These are phyloP conservation scores for Pisolithus microcarpus DNA, from an alignment of 768 basidiomycete genomes.

Conservation along the genomic window DNA sequence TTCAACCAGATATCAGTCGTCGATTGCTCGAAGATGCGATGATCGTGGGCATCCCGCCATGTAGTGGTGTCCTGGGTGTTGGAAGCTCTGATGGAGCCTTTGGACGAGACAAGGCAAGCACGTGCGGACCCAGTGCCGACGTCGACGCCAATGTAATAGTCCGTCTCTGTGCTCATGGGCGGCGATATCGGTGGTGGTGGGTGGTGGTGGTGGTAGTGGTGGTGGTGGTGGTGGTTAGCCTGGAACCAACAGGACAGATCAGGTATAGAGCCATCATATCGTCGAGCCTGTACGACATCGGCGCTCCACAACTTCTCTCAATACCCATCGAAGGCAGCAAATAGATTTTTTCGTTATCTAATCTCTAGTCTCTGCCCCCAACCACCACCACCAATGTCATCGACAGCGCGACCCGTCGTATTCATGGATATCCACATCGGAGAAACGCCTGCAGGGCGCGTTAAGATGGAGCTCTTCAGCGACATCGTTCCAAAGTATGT, in stretches of 20 bases:
- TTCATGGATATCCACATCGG: conserved; percentile 98
- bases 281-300: no score
- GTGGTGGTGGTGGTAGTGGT: background rate
- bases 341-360: background rate
- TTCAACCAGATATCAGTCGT: conserved; percentile 80
- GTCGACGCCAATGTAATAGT: conserved; percentile 68
- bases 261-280: no score
- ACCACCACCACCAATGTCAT: conserved; percentile 30
- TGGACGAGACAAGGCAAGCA: conserved; percentile 66
- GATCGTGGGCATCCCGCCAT: conserved; percentile 76
- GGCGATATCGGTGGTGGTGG: background rate
- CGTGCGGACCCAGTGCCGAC: conserved; percentile 94
- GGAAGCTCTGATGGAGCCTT: conserved; percentile 70
- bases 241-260: background rate
- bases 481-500: conserved; percentile 91
- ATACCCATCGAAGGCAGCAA: no score
- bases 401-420: conserved; percentile 70
- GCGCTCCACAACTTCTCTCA: no score
- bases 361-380: background rate
- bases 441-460: conserved; percentile 87
- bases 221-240: background rate
- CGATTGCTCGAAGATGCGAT: conserved; percentile 95
- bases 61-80: conserved; percentile 78
- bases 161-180: conserved; percentile 30
- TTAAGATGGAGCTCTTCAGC: conserved; percentile 97